Percentiles rank a stretch among this genome's conserved stretches.
Conservation (phyloP, 2,329 filamentous ascomycete species). For the Ascochyta viciae-villosae region DNA sequence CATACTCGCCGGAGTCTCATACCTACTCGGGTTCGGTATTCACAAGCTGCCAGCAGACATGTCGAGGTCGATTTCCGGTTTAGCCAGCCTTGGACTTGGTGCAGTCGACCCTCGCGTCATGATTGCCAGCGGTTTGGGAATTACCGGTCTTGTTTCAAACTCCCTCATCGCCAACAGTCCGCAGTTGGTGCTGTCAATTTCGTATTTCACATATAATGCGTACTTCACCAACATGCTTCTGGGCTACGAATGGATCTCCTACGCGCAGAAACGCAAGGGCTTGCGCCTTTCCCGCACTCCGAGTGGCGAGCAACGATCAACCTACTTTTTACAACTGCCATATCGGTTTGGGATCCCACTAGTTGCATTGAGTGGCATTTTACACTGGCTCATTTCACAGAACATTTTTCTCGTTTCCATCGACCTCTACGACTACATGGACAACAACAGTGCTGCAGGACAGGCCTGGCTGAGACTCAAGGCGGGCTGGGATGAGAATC, state of each 20-base stretch:
- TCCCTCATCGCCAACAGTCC: constrained; percentile 55
- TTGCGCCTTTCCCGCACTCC: constrained; percentile 48
- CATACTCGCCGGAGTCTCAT: not conserved
- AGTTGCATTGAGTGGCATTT: constrained; percentile 35
- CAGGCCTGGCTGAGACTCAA: not conserved
- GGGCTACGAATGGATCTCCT: constrained; percentile 56
- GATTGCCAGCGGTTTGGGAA: constrained; percentile 7
- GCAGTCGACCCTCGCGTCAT: constrained; percentile 3
- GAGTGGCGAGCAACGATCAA: constrained; percentile 39
- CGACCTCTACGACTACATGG: too few species aligned
- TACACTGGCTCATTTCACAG: constrained; percentile 57
- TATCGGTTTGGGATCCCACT: constrained; percentile 50
- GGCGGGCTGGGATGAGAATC: not conserved
- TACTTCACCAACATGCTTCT: constrained; percentile 56
- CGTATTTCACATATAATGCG: constrained; percentile 56
- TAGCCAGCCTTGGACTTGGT: not conserved
- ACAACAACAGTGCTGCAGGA: constrained; percentile 27
- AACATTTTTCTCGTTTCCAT: constrained; percentile 49
- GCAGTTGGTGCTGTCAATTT: constrained; percentile 55
- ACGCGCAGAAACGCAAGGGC: constrained; percentile 37
- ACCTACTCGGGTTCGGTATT: not conserved
- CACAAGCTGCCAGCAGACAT: not conserved
- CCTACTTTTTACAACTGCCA: constrained; percentile 53
- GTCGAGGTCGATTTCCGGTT: not conserved
- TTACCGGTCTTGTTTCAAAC: constrained; percentile 1